A percentile compares a stretch with the other conserved stretches of the same genome.
Conservation (phyloP, 208 protist genomes). For the Acanthamoeba triangularis region DNA sequence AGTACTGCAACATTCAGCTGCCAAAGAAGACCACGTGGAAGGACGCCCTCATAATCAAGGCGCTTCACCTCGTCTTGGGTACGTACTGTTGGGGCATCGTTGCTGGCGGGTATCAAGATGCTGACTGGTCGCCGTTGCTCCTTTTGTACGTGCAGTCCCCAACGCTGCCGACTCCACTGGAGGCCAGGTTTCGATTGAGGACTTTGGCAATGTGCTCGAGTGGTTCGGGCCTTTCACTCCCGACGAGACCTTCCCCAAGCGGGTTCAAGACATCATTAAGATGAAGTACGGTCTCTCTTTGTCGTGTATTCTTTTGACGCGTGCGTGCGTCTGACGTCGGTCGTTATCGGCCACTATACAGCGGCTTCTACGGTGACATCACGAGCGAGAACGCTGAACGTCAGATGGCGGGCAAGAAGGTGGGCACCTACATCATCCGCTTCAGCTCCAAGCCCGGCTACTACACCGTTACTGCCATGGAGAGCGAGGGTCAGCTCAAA, state of each 20-base stretch:
- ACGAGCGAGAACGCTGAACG: slow-evolving; percentile 73
- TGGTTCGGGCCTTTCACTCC: slow-evolving; percentile 74
- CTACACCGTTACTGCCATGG: slow-evolving; percentile 74
- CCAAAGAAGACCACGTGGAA: slow-evolving; percentile 65
- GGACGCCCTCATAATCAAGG: slow-evolving; percentile 45
- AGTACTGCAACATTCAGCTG: slow-evolving; percentile 56
- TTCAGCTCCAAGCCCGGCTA: slow-evolving; percentile 77
- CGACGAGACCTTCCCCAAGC: slow-evolving; percentile 3
- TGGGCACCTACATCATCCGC: slow-evolving; percentile 76
- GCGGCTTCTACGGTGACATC: slow-evolving; percentile 72
- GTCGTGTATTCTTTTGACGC: neutral
- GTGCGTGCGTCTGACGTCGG: neutral
- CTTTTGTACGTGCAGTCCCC: neutral
- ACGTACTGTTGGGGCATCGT: neutral
- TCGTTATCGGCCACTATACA: neutral
- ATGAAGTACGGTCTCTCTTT: slow-evolving; percentile 23
- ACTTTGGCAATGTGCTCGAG: slow-evolving; percentile 67
- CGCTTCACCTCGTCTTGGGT: slow-evolving; percentile 67
- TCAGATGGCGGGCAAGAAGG: slow-evolving; percentile 77
- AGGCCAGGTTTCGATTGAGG: slow-evolving; percentile 55
- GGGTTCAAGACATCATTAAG: slow-evolving; percentile 41
- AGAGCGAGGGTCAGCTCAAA: slow-evolving; percentile 64
- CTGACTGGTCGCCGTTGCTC: neutral
- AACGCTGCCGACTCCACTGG: slow-evolving; percentile 32
- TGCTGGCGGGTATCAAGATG: neutral